A percentile compares a stretch with the other conserved stretches of the same genome.
Conservation (phyloP, 495 filamentous ascomycete genomes). For the Lasiosphaeris hirsuta region DNA sequence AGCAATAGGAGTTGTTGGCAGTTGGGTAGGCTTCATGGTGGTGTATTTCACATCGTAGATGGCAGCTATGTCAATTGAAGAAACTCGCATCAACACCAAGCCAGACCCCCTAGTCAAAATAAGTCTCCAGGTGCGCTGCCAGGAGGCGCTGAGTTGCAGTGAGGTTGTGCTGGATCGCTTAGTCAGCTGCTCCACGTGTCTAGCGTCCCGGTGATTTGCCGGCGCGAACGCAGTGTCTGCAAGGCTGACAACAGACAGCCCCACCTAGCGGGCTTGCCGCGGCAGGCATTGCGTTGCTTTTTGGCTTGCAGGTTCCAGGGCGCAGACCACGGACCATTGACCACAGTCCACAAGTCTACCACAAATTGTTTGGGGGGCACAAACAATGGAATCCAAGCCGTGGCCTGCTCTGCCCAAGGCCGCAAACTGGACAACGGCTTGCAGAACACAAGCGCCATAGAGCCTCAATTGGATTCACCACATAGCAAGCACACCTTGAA, state of each 20-base stretch:
- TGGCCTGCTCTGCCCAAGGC: constrained; percentile 1
- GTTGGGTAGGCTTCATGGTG: constrained; percentile 93
- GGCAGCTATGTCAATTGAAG: background rate
- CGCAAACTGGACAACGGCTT: background rate
- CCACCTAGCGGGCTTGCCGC: constrained; percentile 4
- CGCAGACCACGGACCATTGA: constrained; percentile 2
- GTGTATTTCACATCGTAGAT: constrained; percentile 76
- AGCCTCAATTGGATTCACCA: constrained; percentile 9
- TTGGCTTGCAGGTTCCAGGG: background rate
- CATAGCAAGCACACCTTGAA: background rate
- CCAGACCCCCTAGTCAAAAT: no score
- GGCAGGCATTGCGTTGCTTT: constrained; percentile 15
- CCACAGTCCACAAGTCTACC: background rate
- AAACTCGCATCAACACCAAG: background rate
- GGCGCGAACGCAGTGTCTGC: constrained; percentile 10
- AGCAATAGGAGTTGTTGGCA: constrained; percentile 90
- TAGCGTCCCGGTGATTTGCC: constrained; percentile 17
- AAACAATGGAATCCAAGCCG: constrained; percentile 13
- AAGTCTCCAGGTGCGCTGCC: no score
- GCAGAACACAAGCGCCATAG: background rate
- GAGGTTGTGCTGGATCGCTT: constrained; percentile 9
- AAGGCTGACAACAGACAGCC: constrained; percentile 20
- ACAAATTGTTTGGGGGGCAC: constrained; percentile 17
- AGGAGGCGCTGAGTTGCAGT: constrained; percentile 9
- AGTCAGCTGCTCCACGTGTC: constrained; percentile 5